A percentile compares a stretch with the other conserved stretches of the same genome.
phyloP scores from a whole-genome alignment of 495 filamentous ascomycete genomes.

The Aspergillus cristatus region DNA sequence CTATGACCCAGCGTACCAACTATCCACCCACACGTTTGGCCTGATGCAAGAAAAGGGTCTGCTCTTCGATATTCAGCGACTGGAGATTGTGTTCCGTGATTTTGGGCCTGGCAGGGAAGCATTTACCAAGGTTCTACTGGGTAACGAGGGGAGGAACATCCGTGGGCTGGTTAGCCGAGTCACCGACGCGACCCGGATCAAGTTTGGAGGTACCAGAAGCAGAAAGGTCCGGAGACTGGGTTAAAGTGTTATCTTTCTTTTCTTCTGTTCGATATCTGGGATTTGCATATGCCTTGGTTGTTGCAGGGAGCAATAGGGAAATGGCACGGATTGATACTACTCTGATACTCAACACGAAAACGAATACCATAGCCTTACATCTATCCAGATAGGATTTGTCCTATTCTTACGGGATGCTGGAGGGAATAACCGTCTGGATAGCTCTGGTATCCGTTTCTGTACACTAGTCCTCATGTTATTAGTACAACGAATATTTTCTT shows the following conservation, averaged over 20 bases:
- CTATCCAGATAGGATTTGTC: background rate
- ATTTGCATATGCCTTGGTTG: constrained; percentile 1
- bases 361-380: too few relatives aligned
- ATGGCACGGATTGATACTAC: background rate
- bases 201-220: constrained; percentile 92
- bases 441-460: constrained; percentile 8
- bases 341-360: background rate
- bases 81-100: constrained; percentile 74
- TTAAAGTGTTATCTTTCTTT: constrained; percentile 21
- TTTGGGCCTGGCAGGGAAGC: constrained; percentile 83
- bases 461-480: constrained; percentile 13
- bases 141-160: constrained; percentile 67
- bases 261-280: background rate
- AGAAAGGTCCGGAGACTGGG: constrained; percentile 72
- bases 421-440: too few relatives aligned
- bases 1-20: constrained; percentile 91
- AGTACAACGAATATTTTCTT: constrained; percentile 1
- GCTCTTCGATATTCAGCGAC: constrained; percentile 43
- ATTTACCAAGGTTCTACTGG: constrained; percentile 77
- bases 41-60: constrained; percentile 65
- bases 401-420: too few relatives aligned
- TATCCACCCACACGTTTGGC: constrained; percentile 66
- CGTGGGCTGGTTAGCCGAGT: constrained; percentile 64
- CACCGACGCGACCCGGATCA: constrained; percentile 75
- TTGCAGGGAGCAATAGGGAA: constrained; percentile 3